These are phyloP conservation scores for Chaetomium sp. DNA, from an alignment of 2,329 filamentous ascomycete genomes.

Conservation along the genomic window DNA sequence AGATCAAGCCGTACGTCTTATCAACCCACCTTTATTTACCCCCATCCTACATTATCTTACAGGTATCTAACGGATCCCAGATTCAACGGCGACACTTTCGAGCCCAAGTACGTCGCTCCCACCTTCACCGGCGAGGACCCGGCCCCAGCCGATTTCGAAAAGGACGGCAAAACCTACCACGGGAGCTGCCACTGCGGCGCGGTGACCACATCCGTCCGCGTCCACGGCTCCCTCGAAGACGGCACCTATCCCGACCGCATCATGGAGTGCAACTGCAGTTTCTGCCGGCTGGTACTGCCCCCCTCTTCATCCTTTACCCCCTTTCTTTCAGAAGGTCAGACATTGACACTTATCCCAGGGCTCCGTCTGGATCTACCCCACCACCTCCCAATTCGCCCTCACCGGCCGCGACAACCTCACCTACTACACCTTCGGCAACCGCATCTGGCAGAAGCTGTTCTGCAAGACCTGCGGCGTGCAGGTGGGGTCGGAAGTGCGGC, in stretches of 20 bases:
- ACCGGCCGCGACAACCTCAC: slow-evolving; percentile 35
- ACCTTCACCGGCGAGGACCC: slow-evolving; percentile 38
- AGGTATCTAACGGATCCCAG: slow-evolving; percentile 22
- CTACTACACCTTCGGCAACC: slow-evolving; percentile 32
- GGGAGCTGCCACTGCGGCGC: slow-evolving; percentile 50
- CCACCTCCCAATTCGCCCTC: slow-evolving; percentile 34
- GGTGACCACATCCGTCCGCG: slow-evolving; percentile 37
- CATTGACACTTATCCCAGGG: slow-evolving; percentile 24
- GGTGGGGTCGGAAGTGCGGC: slow-evolving; percentile 30
- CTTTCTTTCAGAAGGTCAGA: not conserved
- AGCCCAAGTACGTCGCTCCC: slow-evolving; percentile 30
- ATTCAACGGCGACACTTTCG: slow-evolving; percentile 32
- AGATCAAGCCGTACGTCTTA: slow-evolving; percentile 31
- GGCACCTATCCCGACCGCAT: slow-evolving; percentile 25
- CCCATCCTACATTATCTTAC: not conserved
- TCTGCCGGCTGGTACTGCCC: slow-evolving; percentile 35
- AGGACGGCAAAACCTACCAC: slow-evolving; percentile 35
- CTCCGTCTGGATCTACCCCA: slow-evolving; percentile 40
- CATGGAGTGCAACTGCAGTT: slow-evolving; percentile 46
- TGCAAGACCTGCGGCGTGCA: slow-evolving; percentile 43
- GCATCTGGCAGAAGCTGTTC: slow-evolving; percentile 36
- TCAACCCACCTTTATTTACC: not conserved
- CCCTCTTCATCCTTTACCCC: not conserved
- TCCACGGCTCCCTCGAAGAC: slow-evolving; percentile 35
- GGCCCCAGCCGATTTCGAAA: slow-evolving; percentile 28